A percentile compares a stretch with the other conserved stretches of the same genome.
Conservation (phyloP, 345 rosid genomes). For the Salix dunnii region DNA sequence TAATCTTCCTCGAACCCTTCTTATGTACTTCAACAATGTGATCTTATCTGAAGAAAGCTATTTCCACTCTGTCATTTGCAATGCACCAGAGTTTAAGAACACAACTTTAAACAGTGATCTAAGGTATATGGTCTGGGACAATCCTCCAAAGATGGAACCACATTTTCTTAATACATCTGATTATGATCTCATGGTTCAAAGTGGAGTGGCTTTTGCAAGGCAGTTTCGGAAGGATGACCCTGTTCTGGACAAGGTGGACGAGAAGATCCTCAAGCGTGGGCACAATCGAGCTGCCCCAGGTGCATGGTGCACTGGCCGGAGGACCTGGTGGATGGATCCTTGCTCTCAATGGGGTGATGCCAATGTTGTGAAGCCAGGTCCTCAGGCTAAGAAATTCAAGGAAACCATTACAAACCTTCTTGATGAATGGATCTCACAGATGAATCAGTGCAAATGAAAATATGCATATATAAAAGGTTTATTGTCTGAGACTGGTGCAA, state of each 20-base stretch:
- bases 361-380: conserved; percentile 72
- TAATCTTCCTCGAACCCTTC: conserved; percentile 78
- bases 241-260: conserved; percentile 67
- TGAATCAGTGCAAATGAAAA: conserved; percentile 80
- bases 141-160: conserved; percentile 96
- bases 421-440: conserved; percentile 61
- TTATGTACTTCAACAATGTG: conserved; percentile 90
- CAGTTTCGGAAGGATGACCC: conserved; percentile 72
- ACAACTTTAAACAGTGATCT: conserved; percentile 80
- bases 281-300: conserved; percentile 59
- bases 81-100: conserved; percentile 76
- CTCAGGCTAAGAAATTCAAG: conserved; percentile 65
- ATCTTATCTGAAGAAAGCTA: conserved; percentile 83
- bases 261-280: conserved; percentile 69
- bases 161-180: conserved; percentile 60
- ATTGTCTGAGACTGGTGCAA: conserved; percentile 16
- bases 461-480: not conserved
- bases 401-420: conserved; percentile 63
- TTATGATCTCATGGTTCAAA: conserved; percentile 62
- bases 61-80: conserved; percentile 92
- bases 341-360: conserved; percentile 96
- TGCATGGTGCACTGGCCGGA: conserved; percentile 84
- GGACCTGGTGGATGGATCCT: conserved; percentile 78
- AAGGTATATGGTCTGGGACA: conserved; percentile 92
- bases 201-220: conserved; percentile 89